phyloP scores from a whole-genome alignment of 2,329 filamentous ascomycete genomes.

The Pseudogymnoascus sp. region DNA sequence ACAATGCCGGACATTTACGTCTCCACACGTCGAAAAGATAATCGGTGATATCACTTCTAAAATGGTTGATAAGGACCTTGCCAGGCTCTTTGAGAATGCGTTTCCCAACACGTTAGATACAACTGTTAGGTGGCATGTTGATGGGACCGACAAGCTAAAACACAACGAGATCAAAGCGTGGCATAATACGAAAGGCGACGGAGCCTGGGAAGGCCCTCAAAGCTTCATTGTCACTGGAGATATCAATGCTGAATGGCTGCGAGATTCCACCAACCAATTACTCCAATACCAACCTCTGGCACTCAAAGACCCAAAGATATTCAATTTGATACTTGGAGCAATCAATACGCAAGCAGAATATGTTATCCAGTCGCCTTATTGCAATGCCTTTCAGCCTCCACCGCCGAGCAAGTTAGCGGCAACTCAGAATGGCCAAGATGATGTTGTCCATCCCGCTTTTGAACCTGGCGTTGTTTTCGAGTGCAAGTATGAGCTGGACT shows the following conservation, averaged over 20 bases:
- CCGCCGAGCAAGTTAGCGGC: constrained; percentile 68
- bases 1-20: constrained; percentile 83
- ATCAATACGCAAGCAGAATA: constrained; percentile 96
- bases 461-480: constrained; percentile 85
- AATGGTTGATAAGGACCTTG: constrained; percentile 80
- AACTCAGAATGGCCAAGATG: constrained; percentile 72
- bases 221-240: constrained; percentile 92
- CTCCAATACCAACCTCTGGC: constrained; percentile 82
- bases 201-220: constrained; percentile 75
- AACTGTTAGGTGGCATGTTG: constrained; percentile 62
- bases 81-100: constrained; percentile 88
- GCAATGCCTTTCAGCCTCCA: constrained; percentile 96
- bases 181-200: constrained; percentile 39
- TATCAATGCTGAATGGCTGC: constrained; percentile 87
- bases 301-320: constrained; percentile 70
- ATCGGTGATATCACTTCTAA: constrained; percentile 73
- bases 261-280: constrained; percentile 89
- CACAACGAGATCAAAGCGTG: constrained; percentile 34
- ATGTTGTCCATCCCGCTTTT: constrained; percentile 78
- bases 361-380: constrained; percentile 90
- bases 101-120: constrained; percentile 77
- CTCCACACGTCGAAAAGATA: constrained; percentile 77
- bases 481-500: constrained; percentile 98
- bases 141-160: constrained; percentile 38
- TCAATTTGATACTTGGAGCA: constrained; percentile 76